A percentile compares a stretch with the other conserved stretches of the same genome.
Evolutionary conservation across 306 rosid genomes (phyloP).

Genomic region (Bauhinia variegata): DNA sequence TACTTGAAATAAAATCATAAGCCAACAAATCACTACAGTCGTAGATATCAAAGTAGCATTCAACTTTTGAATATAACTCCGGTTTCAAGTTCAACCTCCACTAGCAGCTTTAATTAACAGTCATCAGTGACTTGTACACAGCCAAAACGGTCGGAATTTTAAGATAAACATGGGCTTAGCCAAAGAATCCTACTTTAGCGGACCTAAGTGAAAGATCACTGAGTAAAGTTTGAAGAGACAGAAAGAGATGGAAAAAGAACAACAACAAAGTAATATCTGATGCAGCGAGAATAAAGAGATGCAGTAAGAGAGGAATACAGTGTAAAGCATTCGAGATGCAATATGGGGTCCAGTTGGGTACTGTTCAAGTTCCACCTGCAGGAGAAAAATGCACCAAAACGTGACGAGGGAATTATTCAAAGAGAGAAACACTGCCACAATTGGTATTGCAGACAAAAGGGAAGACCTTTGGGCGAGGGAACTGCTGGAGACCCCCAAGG

Average conservation of each 20-base stretch:
- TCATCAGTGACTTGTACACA: background rate
- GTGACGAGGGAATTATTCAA: background rate
- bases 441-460: background rate
- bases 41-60: background rate
- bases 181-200: constrained; percentile 35
- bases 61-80: background rate
- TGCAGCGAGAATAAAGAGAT: constrained; percentile 1
- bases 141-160: background rate
- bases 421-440: background rate
- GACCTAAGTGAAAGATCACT: background rate
- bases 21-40: constrained; percentile 1
- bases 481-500: constrained; percentile 75
- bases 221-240: background rate
- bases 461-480: constrained; percentile 74
- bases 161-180: background rate
- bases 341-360: constrained; percentile 97
- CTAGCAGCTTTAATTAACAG: background rate
- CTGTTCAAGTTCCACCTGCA: constrained; percentile 85
- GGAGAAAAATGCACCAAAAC: constrained; percentile 10
- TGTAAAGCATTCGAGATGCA: constrained; percentile 90
- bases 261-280: constrained; percentile 1
- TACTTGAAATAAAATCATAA: constrained; percentile 12
- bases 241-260: background rate
- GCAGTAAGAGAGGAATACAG: constrained; percentile 46
- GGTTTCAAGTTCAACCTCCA: constrained; percentile 4